A percentile compares a stretch with the other conserved stretches of the same genome.
Conservation (phyloP, 2,329 filamentous ascomycete species). For the Zarea fungicola region DNA sequence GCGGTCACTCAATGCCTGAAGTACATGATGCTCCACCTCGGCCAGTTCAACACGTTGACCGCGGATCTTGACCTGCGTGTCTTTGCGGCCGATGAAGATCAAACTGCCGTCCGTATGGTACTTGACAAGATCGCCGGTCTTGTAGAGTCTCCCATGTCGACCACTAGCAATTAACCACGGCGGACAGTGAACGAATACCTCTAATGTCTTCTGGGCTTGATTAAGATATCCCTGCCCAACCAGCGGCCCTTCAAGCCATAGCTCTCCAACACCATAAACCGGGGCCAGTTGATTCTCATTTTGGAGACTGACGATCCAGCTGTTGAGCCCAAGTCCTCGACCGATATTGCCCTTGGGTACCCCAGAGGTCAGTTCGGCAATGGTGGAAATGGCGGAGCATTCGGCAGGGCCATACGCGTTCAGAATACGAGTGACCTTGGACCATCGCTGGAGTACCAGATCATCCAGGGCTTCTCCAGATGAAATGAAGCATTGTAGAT, state of each 20-base stretch:
- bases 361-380: neutral
- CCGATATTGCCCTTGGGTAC: neutral
- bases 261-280: conserved; percentile 11
- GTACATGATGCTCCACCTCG: conserved; percentile 22
- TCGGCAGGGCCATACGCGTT: conserved; percentile 1
- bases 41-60: conserved; percentile 21
- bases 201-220: neutral
- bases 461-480: too few species aligned
- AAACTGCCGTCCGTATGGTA: conserved; percentile 12
- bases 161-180: neutral
- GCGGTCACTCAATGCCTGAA: too few species aligned
- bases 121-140: neutral
- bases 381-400: neutral
- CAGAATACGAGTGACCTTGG: neutral
- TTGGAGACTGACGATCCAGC: conserved; percentile 12
- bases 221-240: conserved; percentile 9
- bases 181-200: too few species aligned
- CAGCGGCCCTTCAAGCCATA: conserved; percentile 7
- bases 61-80: conserved; percentile 15
- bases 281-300: conserved; percentile 5
- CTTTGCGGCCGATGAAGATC: conserved; percentile 15
- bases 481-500: too few species aligned
- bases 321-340: neutral
- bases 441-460: neutral
- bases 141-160: conserved; percentile 1